Base-by-base conservation (phyloP, 2,329 filamentous ascomycete species). In the Verticillium zaregamsianum region DNA sequence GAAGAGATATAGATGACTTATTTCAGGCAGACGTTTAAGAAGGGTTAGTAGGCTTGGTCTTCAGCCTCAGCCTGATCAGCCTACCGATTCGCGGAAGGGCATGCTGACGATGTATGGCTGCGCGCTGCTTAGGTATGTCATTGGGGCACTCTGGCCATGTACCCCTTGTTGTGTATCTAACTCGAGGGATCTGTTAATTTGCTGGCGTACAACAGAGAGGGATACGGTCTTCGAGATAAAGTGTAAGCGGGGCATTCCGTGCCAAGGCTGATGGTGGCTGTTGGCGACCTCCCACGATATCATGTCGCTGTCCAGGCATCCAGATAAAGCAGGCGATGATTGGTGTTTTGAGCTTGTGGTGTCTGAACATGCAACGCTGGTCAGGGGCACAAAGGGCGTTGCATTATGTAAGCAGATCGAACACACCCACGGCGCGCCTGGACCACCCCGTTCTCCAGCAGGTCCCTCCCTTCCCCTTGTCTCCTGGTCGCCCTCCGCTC, bases 231-330 rank as follows among this genome's bases (percentile, higher is more conserved):
- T 35, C 9, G 14, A 14, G 33, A 35, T 35, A 1, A 35, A 5
- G 9, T 35, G 33, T 35, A 35, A 14, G 14, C 14, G 33, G 9
- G 20, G 5, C 20, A 11, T 28, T 4, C 6, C 6, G 20, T 52
- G 45, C 45, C 45, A 52, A 52, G 45, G 11, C 2, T 28, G 9
- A 23, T 23, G 45, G 45, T 20, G 23, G n/a, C 28, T 28, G 20
- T 20, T 23, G 45, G 45, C 45, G 23, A n/a, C 45, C 45, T 52
- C 45, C 20, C 45, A 12, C 1, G n/a, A 52, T 60, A 61, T 60
- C 45, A 23, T 25, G 9, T 25, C 20, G 64, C 61, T 61, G 66
- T 65, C 56, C 59, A 74, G 73, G 73, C 72, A 74, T 71, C 71
- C 63, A 66, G 60, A 73, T 74, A 72, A 65, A 11, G 64, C 25